Evolutionary conservation across 2,329 filamentous ascomycete genomes (phyloP), one percentile per base, ranked within the genome.

Genomic region (Incumbomyces delicatus): DNA sequence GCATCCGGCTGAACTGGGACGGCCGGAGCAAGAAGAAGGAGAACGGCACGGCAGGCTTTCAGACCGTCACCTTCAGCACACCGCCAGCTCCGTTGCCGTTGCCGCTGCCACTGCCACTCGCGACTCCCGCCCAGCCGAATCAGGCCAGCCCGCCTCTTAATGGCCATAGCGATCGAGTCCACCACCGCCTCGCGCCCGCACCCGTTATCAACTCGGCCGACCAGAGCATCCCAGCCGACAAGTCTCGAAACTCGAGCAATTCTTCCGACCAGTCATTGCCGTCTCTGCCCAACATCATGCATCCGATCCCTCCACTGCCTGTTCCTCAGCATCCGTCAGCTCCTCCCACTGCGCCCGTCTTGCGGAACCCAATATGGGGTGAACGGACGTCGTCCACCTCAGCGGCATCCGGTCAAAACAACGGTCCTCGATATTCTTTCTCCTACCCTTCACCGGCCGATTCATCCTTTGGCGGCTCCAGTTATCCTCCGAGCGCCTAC

Each of bases 1-100:
- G 79, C 57, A 85, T 90, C 56, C 76, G 83, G 29, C 68, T 90
- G 53, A 89, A 89, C 58, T 90, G 86, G 86, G 81, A 83, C 50
- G 84, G 85, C 3, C 76, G 85, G 47, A 73, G 75, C 41, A 82
- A 78, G 60, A 78, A 76, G 63, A 74, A 73, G 51, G 66, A 59
- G 44, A 59, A 61, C 18, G 52, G 59, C 27, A 61, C 54, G 36
- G 53, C 58, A 1, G 59, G 64, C 3, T 60, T 63, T 2, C 60
- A 62, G 39, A 61, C 62, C 29, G 57, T 63, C 2, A 66, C 66
- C 1, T 67, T 58, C 32, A 46, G 40, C 14, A 40, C 43, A 27
- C 34, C 20, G 29, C 48, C 48, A 35, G 31, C 36, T 11, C 40
- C 40, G 7, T 22, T 41, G 6, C 39, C 41, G 7, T n/a, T 8